A percentile compares a stretch with the other conserved stretches of the same genome.
These are phyloP conservation scores for Abortiporus biennis DNA, from an alignment of 1,284 basidiomycete species.

Conservation along the genomic window DNA sequence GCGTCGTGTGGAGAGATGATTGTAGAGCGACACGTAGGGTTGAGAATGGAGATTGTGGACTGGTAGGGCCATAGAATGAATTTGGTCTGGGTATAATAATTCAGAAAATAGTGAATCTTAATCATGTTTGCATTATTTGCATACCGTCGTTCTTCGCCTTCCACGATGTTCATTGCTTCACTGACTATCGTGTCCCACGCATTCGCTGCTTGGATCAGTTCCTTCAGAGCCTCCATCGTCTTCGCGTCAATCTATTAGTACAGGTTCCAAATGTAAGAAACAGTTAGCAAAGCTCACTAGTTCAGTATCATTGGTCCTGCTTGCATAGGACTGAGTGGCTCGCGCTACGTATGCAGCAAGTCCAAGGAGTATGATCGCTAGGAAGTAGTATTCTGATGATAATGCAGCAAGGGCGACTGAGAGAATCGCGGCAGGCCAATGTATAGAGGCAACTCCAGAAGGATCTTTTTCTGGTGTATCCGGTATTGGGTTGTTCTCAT, in stretches of 20 bases:
- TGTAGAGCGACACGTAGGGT: conserved; percentile 63
- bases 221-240: conserved; percentile 58
- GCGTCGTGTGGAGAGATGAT: conserved; percentile 65
- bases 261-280: background rate
- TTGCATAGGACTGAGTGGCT: conserved; percentile 29
- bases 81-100: conserved; percentile 15
- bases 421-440: conserved; percentile 16
- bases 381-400: conserved; percentile 40
- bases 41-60: conserved; percentile 45
- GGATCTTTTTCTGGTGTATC: background rate
- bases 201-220: conserved; percentile 58
- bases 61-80: conserved; percentile 32
- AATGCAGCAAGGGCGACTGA: conserved; percentile 35
- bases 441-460: conserved; percentile 7
- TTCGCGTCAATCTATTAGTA: conserved; percentile 20
- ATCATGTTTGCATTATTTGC: conserved; percentile 8
- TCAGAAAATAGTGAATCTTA: conserved; percentile 4
- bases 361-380: conserved; percentile 36
- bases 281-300: conserved; percentile 39
- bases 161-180: conserved; percentile 56
- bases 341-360: conserved; percentile 36
- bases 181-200: conserved; percentile 68
- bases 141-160: conserved; percentile 64
- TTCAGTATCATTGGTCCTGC: conserved; percentile 41
- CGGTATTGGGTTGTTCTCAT: conserved; percentile 8